Base-by-base conservation (phyloP, 257 asterid genomes). In the Gentiana straminea region DNA sequence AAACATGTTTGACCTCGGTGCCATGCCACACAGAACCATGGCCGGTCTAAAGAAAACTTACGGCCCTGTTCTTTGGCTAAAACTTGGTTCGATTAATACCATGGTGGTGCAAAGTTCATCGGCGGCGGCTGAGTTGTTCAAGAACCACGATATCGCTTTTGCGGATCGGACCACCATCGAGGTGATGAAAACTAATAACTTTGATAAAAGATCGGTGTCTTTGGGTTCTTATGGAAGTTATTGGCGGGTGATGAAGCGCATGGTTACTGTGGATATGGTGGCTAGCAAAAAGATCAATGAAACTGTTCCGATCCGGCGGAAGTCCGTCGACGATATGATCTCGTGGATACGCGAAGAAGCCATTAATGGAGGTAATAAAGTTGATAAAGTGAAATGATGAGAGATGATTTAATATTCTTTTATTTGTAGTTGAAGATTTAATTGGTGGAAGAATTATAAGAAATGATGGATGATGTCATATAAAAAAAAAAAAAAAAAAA, bases 171-270 rank as follows among this genome's bases (percentile, higher is more conserved):
- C 1, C 1, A 13, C 36, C 4, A 5, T n/a, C 4, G 57, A 60
- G 4, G 35, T 9, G 0, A 15, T 35, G 35, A 7, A 8, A 8
- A 34, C 50, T 1, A 24, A 34, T 12, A 45, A 48, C 12, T 48
- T 33, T 15, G 12, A 7, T 7, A 10, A 49, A 34, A 35, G 64
- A 0, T 59, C 64, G 6, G 2, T 59, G 46, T 45, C 86, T 2
- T 60, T 84, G 4, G 59, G 89, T 39, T 86, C 89, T 3, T 77
- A 76, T 54, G 94, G 87, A 13, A n/a, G 75, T 10, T 75, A 77
- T 59, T 81, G 86, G 86, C 77, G 87, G 4, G 53, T 59, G 63
- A 65, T 70, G 60, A 75, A 77, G 65, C 77, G 85, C 10, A 68
- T 84, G 9, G 76, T 79, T 78, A 82, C 80, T 0, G 68, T 64